Percentiles rank a stretch among this genome's conserved stretches.
These are phyloP conservation scores for Talaromyces sp. DNA, from an alignment of 2,329 filamentous ascomycete genomes.

Conservation along the genomic window DNA sequence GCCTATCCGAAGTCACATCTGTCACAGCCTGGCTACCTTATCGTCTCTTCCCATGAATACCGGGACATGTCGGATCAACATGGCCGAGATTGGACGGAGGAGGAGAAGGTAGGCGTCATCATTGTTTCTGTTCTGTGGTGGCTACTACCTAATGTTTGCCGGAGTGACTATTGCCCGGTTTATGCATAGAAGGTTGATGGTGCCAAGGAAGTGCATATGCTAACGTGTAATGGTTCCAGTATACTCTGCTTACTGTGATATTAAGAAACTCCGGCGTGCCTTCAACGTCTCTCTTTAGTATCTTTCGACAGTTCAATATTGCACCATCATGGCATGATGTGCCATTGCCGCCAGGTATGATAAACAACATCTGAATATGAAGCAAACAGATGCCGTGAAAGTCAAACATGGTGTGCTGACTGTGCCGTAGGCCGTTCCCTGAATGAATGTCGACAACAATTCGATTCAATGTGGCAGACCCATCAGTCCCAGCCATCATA, in stretches of 20 bases:
- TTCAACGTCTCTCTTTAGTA: constrained; percentile 35
- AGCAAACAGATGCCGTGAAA: background rate
- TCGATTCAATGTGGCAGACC: constrained; percentile 15
- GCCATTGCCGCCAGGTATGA: constrained; percentile 42
- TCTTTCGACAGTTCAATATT: constrained; percentile 39
- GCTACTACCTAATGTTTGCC: background rate
- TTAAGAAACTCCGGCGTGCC: constrained; percentile 39
- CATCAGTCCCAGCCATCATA: constrained; percentile 9
- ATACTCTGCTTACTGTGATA: constrained; percentile 42
- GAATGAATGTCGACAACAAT: constrained; percentile 16
- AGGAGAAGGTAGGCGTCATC: constrained; percentile 41
- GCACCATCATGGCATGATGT: constrained; percentile 40
- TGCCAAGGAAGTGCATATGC: background rate
- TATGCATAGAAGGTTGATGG: background rate
- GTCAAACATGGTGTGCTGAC: constrained; percentile 8
- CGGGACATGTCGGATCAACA: constrained; percentile 45
- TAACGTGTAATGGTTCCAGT: constrained; percentile 26
- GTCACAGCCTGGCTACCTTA: background rate
- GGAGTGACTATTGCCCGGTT: background rate
- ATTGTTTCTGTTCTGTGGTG: background rate
- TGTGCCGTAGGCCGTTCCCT: constrained; percentile 18
- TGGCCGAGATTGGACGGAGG: constrained; percentile 44
- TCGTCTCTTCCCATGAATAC: constrained; percentile 31
- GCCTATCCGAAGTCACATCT: background rate
- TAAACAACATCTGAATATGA: background rate